Base-by-base conservation (phyloP, 1,284 basidiomycete species). In the Marasmius fiardii region DNA sequence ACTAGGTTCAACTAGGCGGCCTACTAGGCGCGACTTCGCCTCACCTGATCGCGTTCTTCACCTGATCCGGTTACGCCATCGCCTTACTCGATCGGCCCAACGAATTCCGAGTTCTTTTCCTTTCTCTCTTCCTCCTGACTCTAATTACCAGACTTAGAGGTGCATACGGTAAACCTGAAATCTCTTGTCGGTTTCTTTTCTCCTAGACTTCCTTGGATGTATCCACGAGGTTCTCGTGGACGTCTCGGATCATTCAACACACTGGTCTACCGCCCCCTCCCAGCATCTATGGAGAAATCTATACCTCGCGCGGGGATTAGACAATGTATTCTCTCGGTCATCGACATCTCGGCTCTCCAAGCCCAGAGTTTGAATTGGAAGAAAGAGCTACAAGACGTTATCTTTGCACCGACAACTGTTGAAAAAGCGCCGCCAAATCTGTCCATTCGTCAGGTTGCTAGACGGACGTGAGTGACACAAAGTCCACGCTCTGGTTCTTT, bases 221-320 rank as follows among this genome's bases (percentile, higher is more conserved):
- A 33, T 73, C 82, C 0, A 57, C 64, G n/a, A n/a, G n/a, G 10
- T 58, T 79, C 53, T 71, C 82, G 0, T 79, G 81, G 63, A 77
- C 77, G n/a, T 81, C 76, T 57, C 72, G 66, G n/a, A 2, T 59
- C 62, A n/a, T 74, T 80, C 52, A 65, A 71, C 58, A 60, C 61
- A 3, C 61, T 82, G 54, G 65, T 88, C 20, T 83, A 85, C 59
- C 60, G 71, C 51, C 63, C 74, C 0, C 63, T 64, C 18, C 62
- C 71, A 74, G 21, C 73, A 74, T 52, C 66, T 89, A 48, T 89
- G 87, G 87, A 76, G 83, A 3, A 69, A 66, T 14, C 71, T 88
- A 1, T 89, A 88, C 64, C 79, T 88, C 45, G 56, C 66, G 0
- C 78, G 83, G 59, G 73, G 74, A 0, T 71, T 86, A 45, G 86